Base-by-base conservation (phyloP, 2,329 filamentous ascomycete genomes). In the Colletotrichum ledebouriae region DNA sequence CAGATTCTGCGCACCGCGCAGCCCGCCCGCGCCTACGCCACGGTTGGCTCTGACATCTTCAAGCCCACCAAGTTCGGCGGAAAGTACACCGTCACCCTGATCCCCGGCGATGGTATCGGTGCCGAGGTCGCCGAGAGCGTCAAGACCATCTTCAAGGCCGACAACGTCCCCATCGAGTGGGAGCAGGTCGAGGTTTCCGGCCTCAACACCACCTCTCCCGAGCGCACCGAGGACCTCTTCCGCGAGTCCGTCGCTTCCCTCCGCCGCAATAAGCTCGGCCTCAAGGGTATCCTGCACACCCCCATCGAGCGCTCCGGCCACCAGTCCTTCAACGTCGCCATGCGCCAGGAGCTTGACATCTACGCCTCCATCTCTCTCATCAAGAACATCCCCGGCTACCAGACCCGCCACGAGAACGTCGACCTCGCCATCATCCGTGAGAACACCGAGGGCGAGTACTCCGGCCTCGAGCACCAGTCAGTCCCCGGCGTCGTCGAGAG, bases 361-460 rank as follows among this genome's bases (percentile, higher is more conserved):
- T 99, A 98, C 85, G 96, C 96, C 80, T 97, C 93, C 73, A 96
- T 99, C 80, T 93, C 94, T 78, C 88, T 98, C 74, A 94, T 99
- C 88, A 98, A 98, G 92, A 99, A 99, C 88, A 98, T 99, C 78
- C 96, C 96, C 76, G 96, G 96, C 78, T 98, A 98, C 87, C 85
- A 96, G 84, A 99, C 96, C 72, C 94, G 96, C 81, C 96, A 99
- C 89, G 92, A 97, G 83, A 89, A 96, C 82, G 93, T 99, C 81
- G 96, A 99, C 82, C 90, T 98, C 75, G 97, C 94, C 90, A 98
- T 99, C 84, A 98, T 99, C 84, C 96, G 96, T 85, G 96, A 99
- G 88, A 99, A 99, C 88, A 99, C 96, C 79, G 96, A 99, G 89
- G 96, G 96, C 79, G 96, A 99, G 87, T 99, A 99, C 89, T 98